These are phyloP conservation scores for Kodamaea anthophila DNA, from an alignment of 1,139 yeast genomes.

Conservation along the genomic window DNA sequence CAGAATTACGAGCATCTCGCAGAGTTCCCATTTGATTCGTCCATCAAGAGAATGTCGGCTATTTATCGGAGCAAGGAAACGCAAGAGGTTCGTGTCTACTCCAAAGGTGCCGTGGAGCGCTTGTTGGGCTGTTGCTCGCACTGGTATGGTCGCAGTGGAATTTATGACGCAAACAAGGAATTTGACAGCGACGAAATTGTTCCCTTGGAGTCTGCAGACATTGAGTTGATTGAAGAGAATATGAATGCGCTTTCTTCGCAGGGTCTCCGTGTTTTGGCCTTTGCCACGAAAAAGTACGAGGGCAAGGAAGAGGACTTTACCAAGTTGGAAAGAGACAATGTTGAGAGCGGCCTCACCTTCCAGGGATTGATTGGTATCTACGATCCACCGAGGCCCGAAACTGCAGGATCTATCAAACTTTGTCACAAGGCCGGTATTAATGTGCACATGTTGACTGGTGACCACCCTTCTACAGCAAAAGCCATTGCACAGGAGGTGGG, in stretches of 20 bases:
- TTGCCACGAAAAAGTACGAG: conserved; percentile 24
- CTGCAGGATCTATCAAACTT: conserved; percentile 34
- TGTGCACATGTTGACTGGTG: conserved; percentile 51
- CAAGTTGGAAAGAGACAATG: conserved; percentile 14
- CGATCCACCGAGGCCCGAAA: conserved; percentile 53
- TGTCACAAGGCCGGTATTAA: conserved; percentile 49
- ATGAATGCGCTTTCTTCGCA: conserved; percentile 33
- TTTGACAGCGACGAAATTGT: conserved; percentile 14
- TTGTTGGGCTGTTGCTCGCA: conserved; percentile 33
- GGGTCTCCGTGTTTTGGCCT: conserved; percentile 44
- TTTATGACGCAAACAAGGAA: conserved; percentile 9
- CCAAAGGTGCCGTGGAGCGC: conserved; percentile 53
- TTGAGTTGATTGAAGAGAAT: conserved; percentile 20
- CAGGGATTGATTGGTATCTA: conserved; percentile 47
- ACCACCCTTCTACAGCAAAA: conserved; percentile 47
- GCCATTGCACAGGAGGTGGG: conserved; percentile 51
- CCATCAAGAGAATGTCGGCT: conserved; percentile 43
- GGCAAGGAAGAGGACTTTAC: neutral
- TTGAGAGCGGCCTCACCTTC: conserved; percentile 33
- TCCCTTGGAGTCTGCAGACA: conserved; percentile 21
- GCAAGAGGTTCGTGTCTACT: conserved; percentile 21
- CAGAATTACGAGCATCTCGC: conserved; percentile 18
- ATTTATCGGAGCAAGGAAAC: conserved; percentile 21
- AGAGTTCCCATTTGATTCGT: conserved; percentile 32
- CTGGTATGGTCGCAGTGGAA: conserved; percentile 24